Base-by-base conservation (phyloP, 805 yeast genomes). In the Metschnikowia baotianmanensis region DNA sequence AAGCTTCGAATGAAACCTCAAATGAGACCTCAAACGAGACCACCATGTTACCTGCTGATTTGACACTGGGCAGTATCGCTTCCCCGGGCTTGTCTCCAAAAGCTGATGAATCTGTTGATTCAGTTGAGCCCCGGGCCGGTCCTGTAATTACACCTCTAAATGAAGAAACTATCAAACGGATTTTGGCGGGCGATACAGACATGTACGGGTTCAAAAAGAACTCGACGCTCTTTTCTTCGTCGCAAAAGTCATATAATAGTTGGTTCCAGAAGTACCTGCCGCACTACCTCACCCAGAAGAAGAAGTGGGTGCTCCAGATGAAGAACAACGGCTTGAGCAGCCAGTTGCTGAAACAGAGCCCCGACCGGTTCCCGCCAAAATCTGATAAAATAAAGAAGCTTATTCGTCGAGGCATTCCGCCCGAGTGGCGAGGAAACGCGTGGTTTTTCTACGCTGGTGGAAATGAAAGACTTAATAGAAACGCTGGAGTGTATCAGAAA, bases 371-470 rank as follows among this genome's bases (percentile, higher is more conserved):
- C 50, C 96, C 96, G 0, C 79, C 91, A 1, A 76, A 76, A 45
- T 83, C 89, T 3, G 90, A 83, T 43, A 87, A 84, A 51, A 69
- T 88, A 48, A 83, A 85, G 55, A 75, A 95, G 43, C 82, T 86
- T 54, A 78, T 93, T 10, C 75, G 97, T 41, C 86, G 86, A 58
- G 99, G 99, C 10, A 82, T 91, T 9, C 98, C 99, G 0, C 90
- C 96, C 0, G 96, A 88, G 58, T 91, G 96, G 97, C 71, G 99
- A 50, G 99, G 99, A 1, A 77, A 78, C 50, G 96, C 97, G 0
- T 91, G 99, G 99, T 91, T 93, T 73, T 83, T 80, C 68, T 91
- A 86, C 61, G 95, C 96, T 7, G 81, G 82, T 19, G 99, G 98
- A 2, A 74, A 80, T 40, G 93, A 86, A 38, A 74, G 74, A 50